phyloP scores from a whole-genome alignment of 1,284 basidiomycete genomes.

The Coniferiporia sulphurascens region DNA sequence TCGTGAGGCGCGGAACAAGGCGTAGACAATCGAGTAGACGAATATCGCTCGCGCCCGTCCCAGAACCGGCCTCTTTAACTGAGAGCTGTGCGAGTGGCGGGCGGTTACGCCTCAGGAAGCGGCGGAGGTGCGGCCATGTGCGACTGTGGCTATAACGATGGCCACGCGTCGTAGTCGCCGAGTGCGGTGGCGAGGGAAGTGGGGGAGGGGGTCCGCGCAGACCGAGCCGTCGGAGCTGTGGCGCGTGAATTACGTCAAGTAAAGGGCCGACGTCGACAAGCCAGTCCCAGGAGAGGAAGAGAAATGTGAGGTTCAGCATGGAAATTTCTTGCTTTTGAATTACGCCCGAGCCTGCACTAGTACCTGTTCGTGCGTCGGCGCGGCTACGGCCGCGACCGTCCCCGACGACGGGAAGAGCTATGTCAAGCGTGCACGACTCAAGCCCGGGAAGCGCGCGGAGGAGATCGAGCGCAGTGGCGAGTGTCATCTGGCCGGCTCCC shows the following conservation, averaged over 20 bases:
- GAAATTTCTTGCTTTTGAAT: conserved; percentile 5
- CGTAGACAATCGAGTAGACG: conserved; percentile 17
- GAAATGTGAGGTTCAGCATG: conserved; percentile 17
- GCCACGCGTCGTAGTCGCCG: too few species aligned
- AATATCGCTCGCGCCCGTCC: conserved; percentile 8
- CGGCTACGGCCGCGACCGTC: too few species aligned
- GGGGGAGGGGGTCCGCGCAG: conserved; percentile 17
- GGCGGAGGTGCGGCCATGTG: conserved; percentile 16
- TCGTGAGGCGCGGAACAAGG: conserved; percentile 13
- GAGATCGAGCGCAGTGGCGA: conserved; percentile 11
- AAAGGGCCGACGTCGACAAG: conserved; percentile 19
- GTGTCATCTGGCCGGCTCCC: conserved; percentile 17
- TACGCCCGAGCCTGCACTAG: background rate
- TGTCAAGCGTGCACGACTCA: conserved; percentile 19
- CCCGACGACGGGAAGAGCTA: conserved; percentile 8
- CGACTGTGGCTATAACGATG: background rate
- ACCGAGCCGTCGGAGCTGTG: conserved; percentile 15
- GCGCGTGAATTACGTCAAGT: conserved; percentile 12
- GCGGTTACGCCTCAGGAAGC: conserved; percentile 14
- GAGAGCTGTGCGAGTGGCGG: conserved; percentile 17
- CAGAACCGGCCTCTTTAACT: conserved; percentile 18
- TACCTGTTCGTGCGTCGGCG: too few species aligned
- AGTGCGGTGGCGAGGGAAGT: background rate
- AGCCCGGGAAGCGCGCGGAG: conserved; percentile 14
- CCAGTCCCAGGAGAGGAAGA: conserved; percentile 21